phyloP scores from a whole-genome alignment of 2,329 filamentous ascomycete species.

The Claviceps cyperi region DNA sequence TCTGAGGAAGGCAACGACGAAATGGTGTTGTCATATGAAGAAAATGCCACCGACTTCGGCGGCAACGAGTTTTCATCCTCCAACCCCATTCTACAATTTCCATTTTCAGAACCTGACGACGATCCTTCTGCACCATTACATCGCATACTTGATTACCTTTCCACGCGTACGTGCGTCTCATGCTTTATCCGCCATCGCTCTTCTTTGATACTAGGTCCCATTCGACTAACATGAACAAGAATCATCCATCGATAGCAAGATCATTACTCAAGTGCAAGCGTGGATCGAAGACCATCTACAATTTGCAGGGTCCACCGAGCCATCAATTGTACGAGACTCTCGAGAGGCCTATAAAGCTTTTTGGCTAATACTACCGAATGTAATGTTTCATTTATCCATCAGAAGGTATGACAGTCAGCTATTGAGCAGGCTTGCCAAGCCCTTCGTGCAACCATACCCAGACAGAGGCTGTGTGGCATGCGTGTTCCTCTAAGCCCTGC shows the following conservation, averaged over 20 bases:
- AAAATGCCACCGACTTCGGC: constrained; percentile 14
- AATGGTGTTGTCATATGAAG: constrained; percentile 19
- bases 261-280: constrained; percentile 27
- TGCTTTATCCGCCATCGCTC: neutral
- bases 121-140: constrained; percentile 17
- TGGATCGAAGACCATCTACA: constrained; percentile 38
- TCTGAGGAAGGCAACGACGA: constrained; percentile 11
- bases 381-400: constrained; percentile 22
- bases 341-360: constrained; percentile 31
- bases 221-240: constrained; percentile 17
- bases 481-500: neutral
- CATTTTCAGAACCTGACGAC: constrained; percentile 24
- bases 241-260: constrained; percentile 26
- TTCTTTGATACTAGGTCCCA: neutral
- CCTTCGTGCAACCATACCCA: neutral
- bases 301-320: constrained; percentile 22
- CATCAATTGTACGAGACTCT: constrained; percentile 25
- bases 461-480: neutral
- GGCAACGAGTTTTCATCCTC: constrained; percentile 10
- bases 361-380: constrained; percentile 37
- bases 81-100: constrained; percentile 33
- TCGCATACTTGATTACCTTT: constrained; percentile 24
- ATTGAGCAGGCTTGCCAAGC: neutral
- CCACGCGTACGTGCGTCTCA: constrained; percentile 13
- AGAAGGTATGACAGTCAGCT: constrained; percentile 24